Percentiles rank a stretch among this genome's conserved stretches.
phyloP scores from a whole-genome alignment of 192 early-diverging fungal genomes.

The Coemansia sp. region DNA sequence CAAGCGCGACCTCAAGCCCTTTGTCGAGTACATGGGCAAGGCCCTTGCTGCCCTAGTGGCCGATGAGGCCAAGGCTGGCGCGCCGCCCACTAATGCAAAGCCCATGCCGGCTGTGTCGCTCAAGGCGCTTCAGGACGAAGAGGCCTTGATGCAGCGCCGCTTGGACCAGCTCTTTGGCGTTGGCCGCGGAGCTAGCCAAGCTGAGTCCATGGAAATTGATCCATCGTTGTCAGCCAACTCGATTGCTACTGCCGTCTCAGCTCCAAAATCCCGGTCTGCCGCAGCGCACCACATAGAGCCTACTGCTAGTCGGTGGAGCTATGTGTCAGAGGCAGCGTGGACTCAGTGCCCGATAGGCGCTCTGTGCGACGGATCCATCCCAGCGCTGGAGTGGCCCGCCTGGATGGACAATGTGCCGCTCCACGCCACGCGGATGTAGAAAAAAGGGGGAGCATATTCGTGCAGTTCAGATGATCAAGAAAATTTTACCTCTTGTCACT shows the following conservation, averaged over 20 bases:
- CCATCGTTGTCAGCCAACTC: background rate
- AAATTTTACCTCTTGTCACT: background rate
- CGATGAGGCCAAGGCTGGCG: slow-evolving; percentile 1
- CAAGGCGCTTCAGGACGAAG: slow-evolving; percentile 28
- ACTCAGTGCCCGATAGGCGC: slow-evolving; percentile 37
- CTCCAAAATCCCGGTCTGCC: background rate
- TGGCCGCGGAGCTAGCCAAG: background rate
- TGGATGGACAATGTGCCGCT: slow-evolving; percentile 39
- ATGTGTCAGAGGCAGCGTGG: slow-evolving; percentile 16
- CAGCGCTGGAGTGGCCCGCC: slow-evolving; percentile 39
- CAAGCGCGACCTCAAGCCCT: slow-evolving; percentile 42
- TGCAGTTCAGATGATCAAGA: background rate
- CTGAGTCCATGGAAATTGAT: slow-evolving; percentile 16
- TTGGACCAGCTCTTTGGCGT: slow-evolving; percentile 21
- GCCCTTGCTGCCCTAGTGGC: slow-evolving; percentile 48
- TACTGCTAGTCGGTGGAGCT: slow-evolving; percentile 23
- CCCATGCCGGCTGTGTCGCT: slow-evolving; percentile 4
- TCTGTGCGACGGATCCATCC: slow-evolving; percentile 20
- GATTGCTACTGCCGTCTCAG: background rate
- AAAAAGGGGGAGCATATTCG: background rate
- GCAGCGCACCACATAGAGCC: background rate
- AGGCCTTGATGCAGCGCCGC: slow-evolving; percentile 31
- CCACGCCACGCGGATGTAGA: background rate
- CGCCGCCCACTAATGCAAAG: background rate
- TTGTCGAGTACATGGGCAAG: slow-evolving; percentile 56